phyloP scores from a whole-genome alignment of 139 green algal genomes.

The Chlamydomonas sp. region DNA sequence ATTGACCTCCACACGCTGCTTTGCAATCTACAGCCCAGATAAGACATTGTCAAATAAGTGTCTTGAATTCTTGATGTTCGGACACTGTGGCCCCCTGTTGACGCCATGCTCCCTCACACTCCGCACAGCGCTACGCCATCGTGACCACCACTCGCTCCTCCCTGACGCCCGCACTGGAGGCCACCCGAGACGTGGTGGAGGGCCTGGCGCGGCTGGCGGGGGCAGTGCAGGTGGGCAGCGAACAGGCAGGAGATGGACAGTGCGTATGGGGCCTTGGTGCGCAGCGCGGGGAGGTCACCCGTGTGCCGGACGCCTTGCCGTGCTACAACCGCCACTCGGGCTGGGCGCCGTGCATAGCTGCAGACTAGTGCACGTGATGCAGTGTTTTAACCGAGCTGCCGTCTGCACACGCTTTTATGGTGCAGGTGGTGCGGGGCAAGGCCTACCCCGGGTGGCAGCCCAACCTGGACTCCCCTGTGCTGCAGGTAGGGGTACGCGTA shows the following conservation, averaged over 20 bases:
- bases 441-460: conserved; percentile 84
- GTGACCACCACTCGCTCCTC: conserved; percentile 68
- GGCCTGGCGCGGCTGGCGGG: conserved; percentile 21
- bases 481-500: conserved; percentile 40
- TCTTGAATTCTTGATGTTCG: too few relatives aligned
- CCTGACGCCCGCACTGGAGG: conserved; percentile 65
- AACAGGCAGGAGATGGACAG: too few relatives aligned
- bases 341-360: too few relatives aligned
- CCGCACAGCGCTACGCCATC: conserved; percentile 47
- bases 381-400: too few relatives aligned
- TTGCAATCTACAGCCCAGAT: too few relatives aligned
- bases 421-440: conserved; percentile 40
- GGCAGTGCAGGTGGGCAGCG: not conserved
- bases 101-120: not conserved
- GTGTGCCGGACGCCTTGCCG: too few relatives aligned
- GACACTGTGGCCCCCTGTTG: too few relatives aligned
- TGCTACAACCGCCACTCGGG: too few relatives aligned
- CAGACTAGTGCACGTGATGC: too few relatives aligned
- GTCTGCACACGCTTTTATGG: too few relatives aligned
- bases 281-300: not conserved
- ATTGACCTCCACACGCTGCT: too few relatives aligned
- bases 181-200: conserved; percentile 56
- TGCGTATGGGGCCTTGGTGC: not conserved
- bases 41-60: too few relatives aligned
- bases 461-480: conserved; percentile 55